Percentiles rank a stretch among this genome's conserved stretches.
These are phyloP conservation scores for Naganishia kalamii DNA, from an alignment of 768 basidiomycete species.

Conservation along the genomic window DNA sequence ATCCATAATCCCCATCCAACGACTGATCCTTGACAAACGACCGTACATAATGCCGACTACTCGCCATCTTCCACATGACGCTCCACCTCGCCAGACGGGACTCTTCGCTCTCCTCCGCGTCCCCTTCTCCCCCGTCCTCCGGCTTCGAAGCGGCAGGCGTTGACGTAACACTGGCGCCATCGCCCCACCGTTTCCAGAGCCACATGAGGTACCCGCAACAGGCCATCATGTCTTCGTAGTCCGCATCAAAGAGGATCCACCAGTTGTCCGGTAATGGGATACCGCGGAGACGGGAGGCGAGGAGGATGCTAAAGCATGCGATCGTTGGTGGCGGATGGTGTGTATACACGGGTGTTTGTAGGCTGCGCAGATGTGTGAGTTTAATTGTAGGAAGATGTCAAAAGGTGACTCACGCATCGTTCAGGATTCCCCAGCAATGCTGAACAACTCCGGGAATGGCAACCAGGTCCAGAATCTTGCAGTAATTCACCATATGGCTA, in stretches of 20 bases:
- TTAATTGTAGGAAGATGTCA: neutral
- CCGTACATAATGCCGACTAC: constrained; percentile 42
- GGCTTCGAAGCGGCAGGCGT: neutral
- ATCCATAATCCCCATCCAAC: constrained; percentile 3
- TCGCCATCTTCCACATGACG: constrained; percentile 43
- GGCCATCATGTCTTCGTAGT: constrained; percentile 80
- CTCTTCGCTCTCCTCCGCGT: neutral
- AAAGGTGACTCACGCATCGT: constrained; percentile 70
- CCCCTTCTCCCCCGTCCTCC: neutral
- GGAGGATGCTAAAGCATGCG: constrained; percentile 79
- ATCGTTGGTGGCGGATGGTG: constrained; percentile 83
- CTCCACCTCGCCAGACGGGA: constrained; percentile 24
- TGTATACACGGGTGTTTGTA: constrained; percentile 89
- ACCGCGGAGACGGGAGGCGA: constrained; percentile 63
- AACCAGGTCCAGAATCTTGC: constrained; percentile 75
- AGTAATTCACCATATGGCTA: constrained; percentile 91
- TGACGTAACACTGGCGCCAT: neutral
- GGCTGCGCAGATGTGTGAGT: constrained; percentile 49
- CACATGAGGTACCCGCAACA: constrained; percentile 79
- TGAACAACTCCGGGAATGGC: constrained; percentile 60
- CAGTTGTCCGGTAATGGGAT: constrained; percentile 73
- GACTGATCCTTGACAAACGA: constrained; percentile 45
- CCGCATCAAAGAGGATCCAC: constrained; percentile 91
- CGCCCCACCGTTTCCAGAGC: constrained; percentile 52
- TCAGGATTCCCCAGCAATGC: constrained; percentile 87